Conservation (phyloP, 257 asterid genomes). For the Datura wrightii region DNA sequence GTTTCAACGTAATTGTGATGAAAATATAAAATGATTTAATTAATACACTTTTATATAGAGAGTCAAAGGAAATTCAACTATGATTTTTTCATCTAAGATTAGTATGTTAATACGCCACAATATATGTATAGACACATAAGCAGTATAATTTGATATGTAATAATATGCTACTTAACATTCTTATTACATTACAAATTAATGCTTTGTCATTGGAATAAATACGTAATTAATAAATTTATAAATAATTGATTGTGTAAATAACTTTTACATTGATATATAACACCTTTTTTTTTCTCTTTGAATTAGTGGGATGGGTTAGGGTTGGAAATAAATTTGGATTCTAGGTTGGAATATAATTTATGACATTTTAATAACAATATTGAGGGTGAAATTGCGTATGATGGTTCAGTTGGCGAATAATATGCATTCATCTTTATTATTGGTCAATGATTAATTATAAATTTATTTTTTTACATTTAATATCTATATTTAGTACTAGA, state of each 20-base stretch:
- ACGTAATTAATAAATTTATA: background rate
- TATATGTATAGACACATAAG: no score
- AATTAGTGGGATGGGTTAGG: background rate
- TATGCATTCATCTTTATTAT: background rate
- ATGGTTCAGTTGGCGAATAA: background rate
- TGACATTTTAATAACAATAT: background rate
- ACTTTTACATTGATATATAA: background rate
- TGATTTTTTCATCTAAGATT: no score
- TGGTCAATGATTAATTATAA: background rate
- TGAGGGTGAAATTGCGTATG: background rate
- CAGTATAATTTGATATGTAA: no score
- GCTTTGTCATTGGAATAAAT: background rate
- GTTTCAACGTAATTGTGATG: no score
- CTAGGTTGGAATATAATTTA: background rate
- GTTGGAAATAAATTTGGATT: background rate
- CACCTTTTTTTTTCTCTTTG: background rate
- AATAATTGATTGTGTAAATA: background rate
- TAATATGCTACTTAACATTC: no score
- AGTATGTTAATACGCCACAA: no score
- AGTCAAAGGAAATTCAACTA: no score
- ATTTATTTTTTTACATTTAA: background rate
- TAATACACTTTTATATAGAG: no score
- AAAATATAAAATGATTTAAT: no score
- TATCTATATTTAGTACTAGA: background rate
- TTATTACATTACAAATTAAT: no score